A percentile compares a stretch with the other conserved stretches of the same genome.
Conservation (phyloP, 2,329 filamentous ascomycete species). For the Penicillium sp. region DNA sequence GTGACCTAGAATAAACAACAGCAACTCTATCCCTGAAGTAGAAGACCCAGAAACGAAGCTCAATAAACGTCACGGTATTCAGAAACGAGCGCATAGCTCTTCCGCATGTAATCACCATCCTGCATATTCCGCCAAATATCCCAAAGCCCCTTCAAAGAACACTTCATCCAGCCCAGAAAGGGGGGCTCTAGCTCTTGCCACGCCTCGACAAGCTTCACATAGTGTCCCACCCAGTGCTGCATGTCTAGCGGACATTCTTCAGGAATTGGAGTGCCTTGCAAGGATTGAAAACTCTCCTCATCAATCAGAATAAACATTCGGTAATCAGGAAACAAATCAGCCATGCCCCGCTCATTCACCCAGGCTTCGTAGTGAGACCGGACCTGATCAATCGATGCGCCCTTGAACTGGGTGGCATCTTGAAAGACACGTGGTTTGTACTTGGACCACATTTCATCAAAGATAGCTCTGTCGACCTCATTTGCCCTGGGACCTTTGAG, state of each 20-base stretch:
- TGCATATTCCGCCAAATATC: conserved; percentile 5
- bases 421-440: neutral
- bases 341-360: conserved; percentile 3
- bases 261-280: neutral
- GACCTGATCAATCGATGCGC: conserved; percentile 7
- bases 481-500: neutral
- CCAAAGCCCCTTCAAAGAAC: conserved; percentile 3
- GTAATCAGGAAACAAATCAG: conserved; percentile 7
- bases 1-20: neutral
- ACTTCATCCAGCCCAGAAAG: conserved; percentile 8
- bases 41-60: neutral
- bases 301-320: neutral
- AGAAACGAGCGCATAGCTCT: conserved; percentile 1
- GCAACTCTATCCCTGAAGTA: neutral
- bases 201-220: neutral
- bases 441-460: neutral
- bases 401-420: neutral
- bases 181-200: neutral
- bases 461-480: neutral
- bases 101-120: conserved; percentile 6
- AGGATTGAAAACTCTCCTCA: neutral
- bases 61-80: neutral
- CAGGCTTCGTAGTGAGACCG: conserved; percentile 5
- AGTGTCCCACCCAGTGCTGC: neutral
- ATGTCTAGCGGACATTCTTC: neutral